Conservation (phyloP, 192 early-diverging fungal genomes). For the Allomyces macrogynus region DNA sequence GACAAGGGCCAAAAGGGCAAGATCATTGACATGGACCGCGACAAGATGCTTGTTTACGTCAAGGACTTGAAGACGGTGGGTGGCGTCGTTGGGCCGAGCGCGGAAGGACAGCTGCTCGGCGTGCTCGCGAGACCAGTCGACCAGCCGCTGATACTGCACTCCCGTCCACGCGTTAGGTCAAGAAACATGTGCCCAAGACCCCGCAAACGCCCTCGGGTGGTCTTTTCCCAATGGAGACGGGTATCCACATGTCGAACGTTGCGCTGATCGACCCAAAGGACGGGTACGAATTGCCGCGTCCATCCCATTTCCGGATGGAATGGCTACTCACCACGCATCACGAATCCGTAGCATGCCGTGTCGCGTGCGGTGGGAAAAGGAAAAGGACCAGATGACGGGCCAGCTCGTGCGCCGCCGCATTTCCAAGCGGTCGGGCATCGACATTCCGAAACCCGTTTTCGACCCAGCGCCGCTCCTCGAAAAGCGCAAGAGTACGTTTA, state of each 20-base stretch:
- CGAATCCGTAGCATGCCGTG: slow-evolving; percentile 10
- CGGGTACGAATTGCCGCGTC: no score
- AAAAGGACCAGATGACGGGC: slow-evolving; percentile 6
- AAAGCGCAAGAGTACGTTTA: slow-evolving; percentile 5
- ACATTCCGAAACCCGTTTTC: slow-evolving; percentile 14
- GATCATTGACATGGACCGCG: slow-evolving; percentile 34
- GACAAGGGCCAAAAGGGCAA: slow-evolving; percentile 40
- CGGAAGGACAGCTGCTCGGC: no score
- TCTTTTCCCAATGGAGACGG: slow-evolving; percentile 39
- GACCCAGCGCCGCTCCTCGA: slow-evolving; percentile 13
- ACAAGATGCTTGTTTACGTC: slow-evolving; percentile 40
- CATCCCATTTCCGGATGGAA: no score
- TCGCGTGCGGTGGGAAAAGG: slow-evolving; percentile 10
- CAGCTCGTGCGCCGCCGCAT: slow-evolving; percentile 15
- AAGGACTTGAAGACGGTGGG: slow-evolving; percentile 28
- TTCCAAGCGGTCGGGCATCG: slow-evolving; percentile 11
- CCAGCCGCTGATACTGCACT: neutral
- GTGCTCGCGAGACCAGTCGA: no score
- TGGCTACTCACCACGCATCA: neutral
- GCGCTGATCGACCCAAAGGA: slow-evolving; percentile 42
- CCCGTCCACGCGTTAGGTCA: slow-evolving; percentile 5
- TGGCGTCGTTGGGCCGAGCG: neutral
- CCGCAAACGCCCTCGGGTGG: slow-evolving; percentile 31
- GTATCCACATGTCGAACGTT: slow-evolving; percentile 47
- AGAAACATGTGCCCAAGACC: slow-evolving; percentile 29